phyloP scores from a whole-genome alignment of 2,329 filamentous ascomycete species.

The Mycocentrospora acerina region DNA sequence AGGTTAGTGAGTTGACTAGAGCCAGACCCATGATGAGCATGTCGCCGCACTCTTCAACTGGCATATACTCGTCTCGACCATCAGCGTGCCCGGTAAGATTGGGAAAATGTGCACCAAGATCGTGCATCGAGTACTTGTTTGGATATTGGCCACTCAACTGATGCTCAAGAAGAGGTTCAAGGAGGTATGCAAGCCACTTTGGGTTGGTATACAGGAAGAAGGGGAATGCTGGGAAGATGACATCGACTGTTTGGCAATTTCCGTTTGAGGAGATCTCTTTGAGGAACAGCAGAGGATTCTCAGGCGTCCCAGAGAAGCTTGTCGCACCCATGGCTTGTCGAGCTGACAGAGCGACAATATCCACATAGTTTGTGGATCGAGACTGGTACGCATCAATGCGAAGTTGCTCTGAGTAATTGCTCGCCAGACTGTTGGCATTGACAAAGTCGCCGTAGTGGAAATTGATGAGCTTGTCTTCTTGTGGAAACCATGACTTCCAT shows the following conservation, averaged over 20 bases:
- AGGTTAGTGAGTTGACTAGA: slow-evolving; percentile 71
- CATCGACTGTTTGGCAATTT: slow-evolving; percentile 82
- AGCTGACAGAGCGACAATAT: slow-evolving; percentile 75
- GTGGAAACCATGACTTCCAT: slow-evolving; percentile 74
- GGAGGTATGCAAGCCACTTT: slow-evolving; percentile 73
- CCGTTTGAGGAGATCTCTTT: slow-evolving; percentile 87
- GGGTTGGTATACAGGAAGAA: slow-evolving; percentile 88
- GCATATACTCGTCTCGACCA: slow-evolving; percentile 73
- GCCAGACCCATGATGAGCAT: slow-evolving; percentile 83
- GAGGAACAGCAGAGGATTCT: slow-evolving; percentile 73
- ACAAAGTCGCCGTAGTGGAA: slow-evolving; percentile 78
- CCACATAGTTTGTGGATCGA: slow-evolving; percentile 72
- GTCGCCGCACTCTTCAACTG: slow-evolving; percentile 76
- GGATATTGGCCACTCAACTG: slow-evolving; percentile 82
- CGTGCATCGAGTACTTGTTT: slow-evolving; percentile 78
- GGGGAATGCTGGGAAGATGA: slow-evolving; percentile 83
- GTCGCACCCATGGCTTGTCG: slow-evolving; percentile 80
- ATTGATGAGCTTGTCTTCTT: slow-evolving; percentile 62
- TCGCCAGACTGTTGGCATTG: slow-evolving; percentile 63
- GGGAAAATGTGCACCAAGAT: slow-evolving; percentile 71
- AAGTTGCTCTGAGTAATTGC: slow-evolving; percentile 73
- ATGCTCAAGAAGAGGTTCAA: slow-evolving; percentile 80
- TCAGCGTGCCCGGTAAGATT: slow-evolving; percentile 74
- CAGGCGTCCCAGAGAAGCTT: slow-evolving; percentile 69
- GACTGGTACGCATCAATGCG: slow-evolving; percentile 71